These are phyloP conservation scores for Paramecium bursaria DNA, from an alignment of 73 alveolate genomes.

Conservation along the genomic window DNA sequence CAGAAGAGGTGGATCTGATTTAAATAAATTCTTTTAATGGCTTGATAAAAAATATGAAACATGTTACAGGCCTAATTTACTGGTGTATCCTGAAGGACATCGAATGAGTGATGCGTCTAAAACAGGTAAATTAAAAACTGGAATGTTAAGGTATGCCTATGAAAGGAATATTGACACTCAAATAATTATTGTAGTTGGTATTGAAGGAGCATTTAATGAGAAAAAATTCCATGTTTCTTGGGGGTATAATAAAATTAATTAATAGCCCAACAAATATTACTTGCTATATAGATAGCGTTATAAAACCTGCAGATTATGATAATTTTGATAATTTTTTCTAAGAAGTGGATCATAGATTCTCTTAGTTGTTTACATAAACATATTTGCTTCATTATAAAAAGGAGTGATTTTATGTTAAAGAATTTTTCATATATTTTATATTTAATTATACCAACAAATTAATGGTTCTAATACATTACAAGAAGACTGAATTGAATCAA, in stretches of 20 bases:
- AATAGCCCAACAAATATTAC: neutral
- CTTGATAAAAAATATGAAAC: slow-evolving; percentile 27
- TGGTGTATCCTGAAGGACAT: slow-evolving; percentile 63
- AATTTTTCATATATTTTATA: too few species aligned
- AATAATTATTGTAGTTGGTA: slow-evolving; percentile 30
- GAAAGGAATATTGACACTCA: slow-evolving; percentile 35
- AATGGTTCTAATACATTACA: slow-evolving; percentile 93
- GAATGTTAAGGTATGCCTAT: slow-evolving; percentile 36
- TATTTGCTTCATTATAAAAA: neutral
- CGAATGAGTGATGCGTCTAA: slow-evolving; percentile 12
- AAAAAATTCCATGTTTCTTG: slow-evolving; percentile 25
- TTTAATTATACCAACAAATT: too few species aligned
- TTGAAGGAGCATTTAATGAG: slow-evolving; percentile 47
- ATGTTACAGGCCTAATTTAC: slow-evolving; percentile 11
- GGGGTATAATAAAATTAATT: slow-evolving; percentile 1
- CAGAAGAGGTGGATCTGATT: slow-evolving; percentile 56
- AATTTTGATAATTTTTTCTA: neutral
- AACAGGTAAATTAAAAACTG: slow-evolving; percentile 30
- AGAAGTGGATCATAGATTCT: neutral
- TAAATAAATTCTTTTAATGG: slow-evolving; percentile 49
- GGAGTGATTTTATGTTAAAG: neutral
- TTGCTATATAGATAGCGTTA: neutral
- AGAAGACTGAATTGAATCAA: slow-evolving; percentile 89
- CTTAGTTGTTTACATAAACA: neutral
- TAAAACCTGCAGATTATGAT: neutral